A percentile compares a stretch with the other conserved stretches of the same genome.
These are phyloP conservation scores for Xeromyces bisporus DNA, from an alignment of 495 filamentous ascomycete species.

Conservation along the genomic window DNA sequence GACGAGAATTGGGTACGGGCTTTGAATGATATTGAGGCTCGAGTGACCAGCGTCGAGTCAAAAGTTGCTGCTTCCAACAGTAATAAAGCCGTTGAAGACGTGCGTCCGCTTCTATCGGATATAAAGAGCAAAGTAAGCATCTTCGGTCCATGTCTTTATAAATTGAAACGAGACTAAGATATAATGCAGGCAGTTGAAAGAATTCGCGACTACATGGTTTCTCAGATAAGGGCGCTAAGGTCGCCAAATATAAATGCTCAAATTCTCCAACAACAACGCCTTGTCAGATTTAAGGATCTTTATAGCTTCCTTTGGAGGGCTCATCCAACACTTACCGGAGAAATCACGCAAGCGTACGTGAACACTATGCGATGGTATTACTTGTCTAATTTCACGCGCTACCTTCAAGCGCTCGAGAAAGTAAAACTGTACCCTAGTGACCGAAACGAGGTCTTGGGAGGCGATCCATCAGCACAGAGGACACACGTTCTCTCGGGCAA, in stretches of 20 bases:
- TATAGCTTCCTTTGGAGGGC: constrained; percentile 69
- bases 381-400: constrained; percentile 75
- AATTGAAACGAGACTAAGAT: constrained; percentile 4
- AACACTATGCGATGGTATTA: constrained; percentile 99
- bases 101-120: constrained; percentile 69
- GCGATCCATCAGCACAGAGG: constrained; percentile 50
- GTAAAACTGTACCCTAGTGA: constrained; percentile 70
- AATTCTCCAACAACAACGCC: constrained; percentile 78
- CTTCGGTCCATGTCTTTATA: neutral
- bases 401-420: constrained; percentile 65
- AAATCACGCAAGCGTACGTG: constrained; percentile 86
- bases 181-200: constrained; percentile 62
- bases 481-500: constrained; percentile 18
- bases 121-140: constrained; percentile 56
- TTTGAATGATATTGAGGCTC: constrained; percentile 67
- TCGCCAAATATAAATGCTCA: constrained; percentile 94
- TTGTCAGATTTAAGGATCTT: constrained; percentile 73
- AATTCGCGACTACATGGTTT: constrained; percentile 83
- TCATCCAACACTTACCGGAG: constrained; percentile 60
- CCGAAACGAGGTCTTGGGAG: constrained; percentile 68
- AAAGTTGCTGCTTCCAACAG: constrained; percentile 40
- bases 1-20: constrained; percentile 82
- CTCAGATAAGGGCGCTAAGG: constrained; percentile 79
- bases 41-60: constrained; percentile 52
- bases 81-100: constrained; percentile 61